Percentiles rank a stretch among this genome's conserved stretches.
phyloP scores from a whole-genome alignment of 768 basidiomycete genomes.

The Lyophyllum semitale region DNA sequence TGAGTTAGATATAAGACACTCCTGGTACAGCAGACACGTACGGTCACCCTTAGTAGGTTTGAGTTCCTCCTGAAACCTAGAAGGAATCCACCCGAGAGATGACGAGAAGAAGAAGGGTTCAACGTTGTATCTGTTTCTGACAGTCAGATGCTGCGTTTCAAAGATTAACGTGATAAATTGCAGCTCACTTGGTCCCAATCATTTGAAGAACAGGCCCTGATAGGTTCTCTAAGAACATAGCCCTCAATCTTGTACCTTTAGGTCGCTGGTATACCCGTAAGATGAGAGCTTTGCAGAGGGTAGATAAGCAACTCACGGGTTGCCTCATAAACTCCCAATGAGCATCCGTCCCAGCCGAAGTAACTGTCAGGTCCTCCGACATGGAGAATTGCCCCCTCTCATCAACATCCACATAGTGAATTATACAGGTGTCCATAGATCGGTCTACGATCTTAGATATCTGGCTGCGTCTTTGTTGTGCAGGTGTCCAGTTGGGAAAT shows the following conservation, averaged over 20 bases:
- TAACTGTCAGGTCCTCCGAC: slow-evolving; percentile 20
- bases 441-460: slow-evolving; percentile 30
- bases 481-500: slow-evolving; percentile 57
- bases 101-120: slow-evolving; percentile 71
- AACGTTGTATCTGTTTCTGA: slow-evolving; percentile 40
- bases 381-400: slow-evolving; percentile 32
- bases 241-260: slow-evolving; percentile 40
- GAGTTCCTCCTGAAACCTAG: slow-evolving; percentile 53
- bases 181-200: slow-evolving; percentile 46
- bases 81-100: slow-evolving; percentile 60
- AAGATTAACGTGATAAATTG: neutral
- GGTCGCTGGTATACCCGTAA: slow-evolving; percentile 23
- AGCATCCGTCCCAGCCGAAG: slow-evolving; percentile 19
- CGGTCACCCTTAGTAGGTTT: slow-evolving; percentile 34
- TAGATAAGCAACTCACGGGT: slow-evolving; percentile 24
- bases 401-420: slow-evolving; percentile 42
- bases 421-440: slow-evolving; percentile 23
- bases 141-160: neutral
- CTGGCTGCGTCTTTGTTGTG: slow-evolving; percentile 42
- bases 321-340: slow-evolving; percentile 35
- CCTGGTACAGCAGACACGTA: slow-evolving; percentile 25
- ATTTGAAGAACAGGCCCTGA: slow-evolving; percentile 54
- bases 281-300: neutral
- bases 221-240: slow-evolving; percentile 52
- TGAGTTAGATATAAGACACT: neutral